A percentile compares a stretch with the other conserved stretches of the same genome.
Conservation (phyloP, 2,329 filamentous ascomycete species). For the Stachybotrys chartarum region DNA sequence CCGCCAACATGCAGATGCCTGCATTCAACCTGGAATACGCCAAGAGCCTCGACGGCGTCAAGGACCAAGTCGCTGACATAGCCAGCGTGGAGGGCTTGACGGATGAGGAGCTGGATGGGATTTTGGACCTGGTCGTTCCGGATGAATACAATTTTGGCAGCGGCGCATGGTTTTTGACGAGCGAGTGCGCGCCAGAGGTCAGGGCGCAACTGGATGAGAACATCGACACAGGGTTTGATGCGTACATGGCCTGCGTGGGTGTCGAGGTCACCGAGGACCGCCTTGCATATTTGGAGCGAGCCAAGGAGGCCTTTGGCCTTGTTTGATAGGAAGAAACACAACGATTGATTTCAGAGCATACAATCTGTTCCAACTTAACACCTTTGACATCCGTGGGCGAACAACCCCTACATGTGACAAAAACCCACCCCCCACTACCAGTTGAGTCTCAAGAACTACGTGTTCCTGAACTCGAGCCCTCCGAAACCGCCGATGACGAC, state of each 20-base stretch:
- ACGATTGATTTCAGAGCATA: background rate
- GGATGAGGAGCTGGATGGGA: constrained; percentile 24
- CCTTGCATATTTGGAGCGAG: constrained; percentile 32
- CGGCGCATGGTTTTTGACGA: constrained; percentile 43
- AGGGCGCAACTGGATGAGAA: constrained; percentile 24
- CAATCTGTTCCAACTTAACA: too few relatives aligned
- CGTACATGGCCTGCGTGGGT: constrained; percentile 43
- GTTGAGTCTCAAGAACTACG: too few relatives aligned
- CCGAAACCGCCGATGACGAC: too few relatives aligned
- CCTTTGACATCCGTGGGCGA: too few relatives aligned
- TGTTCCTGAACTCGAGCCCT: too few relatives aligned
- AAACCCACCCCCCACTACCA: too few relatives aligned
- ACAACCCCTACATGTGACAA: too few relatives aligned
- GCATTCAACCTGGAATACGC: constrained; percentile 41
- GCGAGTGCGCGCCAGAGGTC: constrained; percentile 30
- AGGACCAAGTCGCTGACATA: constrained; percentile 21
- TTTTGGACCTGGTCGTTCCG: constrained; percentile 36
- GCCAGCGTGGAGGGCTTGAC: constrained; percentile 16
- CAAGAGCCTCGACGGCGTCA: constrained; percentile 30
- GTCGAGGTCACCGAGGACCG: constrained; percentile 23
- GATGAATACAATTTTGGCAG: constrained; percentile 49
- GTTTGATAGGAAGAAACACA: background rate
- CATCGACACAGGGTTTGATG: constrained; percentile 34
- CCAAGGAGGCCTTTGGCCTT: constrained; percentile 40
- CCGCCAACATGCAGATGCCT: constrained; percentile 47